Evolutionary conservation across 2,329 filamentous ascomycete species (phyloP), one percentile per base, ranked within the genome.

Genomic region (Botrytis porri): DNA sequence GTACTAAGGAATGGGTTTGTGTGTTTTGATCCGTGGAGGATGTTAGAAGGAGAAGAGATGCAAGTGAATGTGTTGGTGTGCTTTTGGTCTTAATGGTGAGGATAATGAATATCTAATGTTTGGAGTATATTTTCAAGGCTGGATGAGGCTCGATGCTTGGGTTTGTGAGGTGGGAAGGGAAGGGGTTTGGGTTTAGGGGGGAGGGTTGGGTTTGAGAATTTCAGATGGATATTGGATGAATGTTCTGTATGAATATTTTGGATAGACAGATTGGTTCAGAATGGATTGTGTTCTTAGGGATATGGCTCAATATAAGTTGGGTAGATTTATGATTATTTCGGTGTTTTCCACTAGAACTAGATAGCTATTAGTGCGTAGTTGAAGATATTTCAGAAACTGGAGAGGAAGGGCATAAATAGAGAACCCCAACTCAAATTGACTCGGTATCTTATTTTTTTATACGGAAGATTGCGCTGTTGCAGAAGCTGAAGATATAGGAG

Each of bases 311-410:
- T 0, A 16, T 29, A 18, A 29, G 14, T 14, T 8, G n/a, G 0
- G 16, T 29, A 4, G n/a, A 0, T 9, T 57, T 16, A 3, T 7
- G 14, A 2, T 57, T 18, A 12, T 57, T 4, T 57, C 3, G n/a
- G 3, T 32, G 3, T 18, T 0, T 7, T 16, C 51, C 2, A 18
- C n/a, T 29, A 57, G n/a, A 57, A 29, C 14, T 3, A 18, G n/a
- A 9, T 4, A 16, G 51, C n/a, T 4, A 4, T 18, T 4, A 57
- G 25, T n/a, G 5, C 5, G 6, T 25, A 37, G 35, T 3, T 39
- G 3, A n/a, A 3, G 25, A 25, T 20, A 16, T 25, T 8, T 8
- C 0, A n/a, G 35, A 14, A 20, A 8, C 1, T 0, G 32, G 3
- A n/a, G 9, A 9, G 12, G 45, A 48, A 61, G 35, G 4, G 25